A percentile compares a stretch with the other conserved stretches of the same genome.
phyloP scores from a whole-genome alignment of 202 grass and related monocot genomes.

The Panicum hallii region DNA sequence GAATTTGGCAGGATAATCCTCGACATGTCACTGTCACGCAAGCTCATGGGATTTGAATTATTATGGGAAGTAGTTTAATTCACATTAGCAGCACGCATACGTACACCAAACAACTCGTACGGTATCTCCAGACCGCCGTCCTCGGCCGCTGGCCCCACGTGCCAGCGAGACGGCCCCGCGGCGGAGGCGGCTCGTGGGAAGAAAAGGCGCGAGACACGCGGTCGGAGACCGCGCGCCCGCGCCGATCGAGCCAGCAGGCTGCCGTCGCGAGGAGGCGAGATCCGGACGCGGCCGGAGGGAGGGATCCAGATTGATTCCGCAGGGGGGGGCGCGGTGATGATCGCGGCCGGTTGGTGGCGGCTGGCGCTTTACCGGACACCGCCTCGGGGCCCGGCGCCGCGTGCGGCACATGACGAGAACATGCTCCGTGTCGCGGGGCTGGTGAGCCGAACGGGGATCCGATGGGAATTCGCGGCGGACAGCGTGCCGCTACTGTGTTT shows the following conservation, averaged over 20 bases:
- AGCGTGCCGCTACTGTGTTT: background rate
- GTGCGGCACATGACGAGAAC: slow-evolving; percentile 27
- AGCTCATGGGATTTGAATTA: background rate
- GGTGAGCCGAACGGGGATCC: background rate
- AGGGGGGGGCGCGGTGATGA: no score
- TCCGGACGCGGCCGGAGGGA: background rate
- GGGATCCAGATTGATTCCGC: no score
- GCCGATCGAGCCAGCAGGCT: background rate
- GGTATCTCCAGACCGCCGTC: no score
- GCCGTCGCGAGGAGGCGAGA: background rate
- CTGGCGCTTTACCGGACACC: slow-evolving; percentile 40
- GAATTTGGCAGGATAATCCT: no score
- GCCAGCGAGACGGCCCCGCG: background rate
- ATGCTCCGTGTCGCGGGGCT: background rate
- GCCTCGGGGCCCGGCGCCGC: slow-evolving; percentile 19
- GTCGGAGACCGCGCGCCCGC: slow-evolving; percentile 1
- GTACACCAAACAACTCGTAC: background rate
- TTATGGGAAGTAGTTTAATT: background rate
- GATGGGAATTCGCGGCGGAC: background rate
- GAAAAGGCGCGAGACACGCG: background rate
- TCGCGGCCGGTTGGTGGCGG: slow-evolving; percentile 10
- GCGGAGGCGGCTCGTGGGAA: background rate
- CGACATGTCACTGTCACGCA: background rate
- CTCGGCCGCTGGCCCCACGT: background rate
- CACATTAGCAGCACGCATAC: background rate